Evolutionary conservation across 495 filamentous ascomycete genomes (phyloP), one percentile per base, ranked within the genome.

Genomic region (Copromyces sp.): DNA sequence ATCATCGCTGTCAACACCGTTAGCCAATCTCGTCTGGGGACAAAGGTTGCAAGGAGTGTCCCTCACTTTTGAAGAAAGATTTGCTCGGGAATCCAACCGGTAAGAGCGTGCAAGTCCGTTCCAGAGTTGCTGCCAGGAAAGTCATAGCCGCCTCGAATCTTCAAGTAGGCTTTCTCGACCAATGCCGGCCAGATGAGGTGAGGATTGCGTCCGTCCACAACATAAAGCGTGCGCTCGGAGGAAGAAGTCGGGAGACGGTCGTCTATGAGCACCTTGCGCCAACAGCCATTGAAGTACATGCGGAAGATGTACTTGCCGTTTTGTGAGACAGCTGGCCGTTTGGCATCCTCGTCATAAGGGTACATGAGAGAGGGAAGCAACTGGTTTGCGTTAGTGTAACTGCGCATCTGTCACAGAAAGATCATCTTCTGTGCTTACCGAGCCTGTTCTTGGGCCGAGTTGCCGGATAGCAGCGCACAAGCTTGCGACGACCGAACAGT

Each of bases 101-200:
- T 96, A 68, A 99, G 80, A 14, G 94, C 90, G 84, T 93, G 93
- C 3, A 99, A 82, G 79, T 99, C 95, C 7, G 94, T 97, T 3
- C 92, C 94, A 3, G 94, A 98, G 78, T 99, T 98, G 76, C 95
- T 98, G n/a, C 95, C 95, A 3, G 95, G 95, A 75, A 99, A 98
- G 75, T 98, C 93, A 80, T 99, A 99, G 40, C 95, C 96, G 40
- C 96, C 96, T 29, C 94, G 88, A 9, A 98, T 87, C 82, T 98
- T 99, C n/a, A 99, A 83, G 74, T 98, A 99, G 4, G 95, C 95
- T 78, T 99, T 99, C 80, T 99, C 95, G 41, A 98, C 83, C 38
- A 99, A 83, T 35, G 95, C 94, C n/a, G 95, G 95, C 93, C 93
- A 98, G 29, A 97, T 78, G 44, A 94, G 85, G 20, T 79, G 80